phyloP scores from a whole-genome alignment of 805 yeast species.

The Grigorovia yakushimaensis region DNA sequence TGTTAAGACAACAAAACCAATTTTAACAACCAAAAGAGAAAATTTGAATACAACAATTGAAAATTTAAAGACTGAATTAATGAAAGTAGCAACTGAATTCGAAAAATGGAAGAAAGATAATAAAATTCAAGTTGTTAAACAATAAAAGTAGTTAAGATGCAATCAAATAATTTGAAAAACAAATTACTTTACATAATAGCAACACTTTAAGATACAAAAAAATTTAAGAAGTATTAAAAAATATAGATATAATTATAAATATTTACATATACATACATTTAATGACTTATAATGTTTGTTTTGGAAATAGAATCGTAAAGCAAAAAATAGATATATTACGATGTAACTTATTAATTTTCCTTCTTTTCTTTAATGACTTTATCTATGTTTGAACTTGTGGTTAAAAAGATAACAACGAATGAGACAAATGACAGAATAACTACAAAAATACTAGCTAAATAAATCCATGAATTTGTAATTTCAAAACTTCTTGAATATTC shows the following conservation, averaged over 20 bases:
- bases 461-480: conserved; percentile 89
- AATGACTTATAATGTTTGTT: not conserved
- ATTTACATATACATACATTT: not conserved
- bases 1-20: conserved; percentile 64
- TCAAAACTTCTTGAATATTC: conserved; percentile 92
- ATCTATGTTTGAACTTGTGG: conserved; percentile 13
- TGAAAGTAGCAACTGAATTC: conserved; percentile 23
- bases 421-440: conserved; percentile 71
- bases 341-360: conserved; percentile 7
- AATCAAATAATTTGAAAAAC: no score
- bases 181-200: not conserved
- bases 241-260: no score
- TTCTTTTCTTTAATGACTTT: conserved; percentile 14
- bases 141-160: no score
- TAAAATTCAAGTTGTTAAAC: conserved; percentile 28
- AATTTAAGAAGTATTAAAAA: no score
- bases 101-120: conserved; percentile 30
- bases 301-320: not conserved
- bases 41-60: conserved; percentile 32
- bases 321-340: not conserved
- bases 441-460: conserved; percentile 56
- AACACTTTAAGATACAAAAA: no score
- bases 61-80: conserved; percentile 23
- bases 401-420: conserved; percentile 55
- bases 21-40: conserved; percentile 44